Evolutionary conservation across 2,329 filamentous ascomycete genomes (phyloP), one percentile per base, ranked within the genome.

Genomic region (Pseudogymnoascus sp.): DNA sequence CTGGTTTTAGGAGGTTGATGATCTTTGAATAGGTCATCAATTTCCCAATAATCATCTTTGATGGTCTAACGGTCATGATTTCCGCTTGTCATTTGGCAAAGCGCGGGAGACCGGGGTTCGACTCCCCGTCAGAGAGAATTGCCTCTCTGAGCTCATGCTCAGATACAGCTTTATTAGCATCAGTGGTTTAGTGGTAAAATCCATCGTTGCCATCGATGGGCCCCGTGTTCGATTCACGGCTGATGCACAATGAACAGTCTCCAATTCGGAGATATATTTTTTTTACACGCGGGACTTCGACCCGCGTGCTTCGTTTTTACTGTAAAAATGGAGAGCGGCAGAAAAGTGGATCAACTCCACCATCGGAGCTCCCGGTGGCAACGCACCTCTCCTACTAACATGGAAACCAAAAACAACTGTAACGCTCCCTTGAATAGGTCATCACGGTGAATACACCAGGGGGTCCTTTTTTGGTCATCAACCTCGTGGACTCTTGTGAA

Each of bases 51-150:
- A 29, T 29, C 29, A 62, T 71, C 70, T 70, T 70, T 70, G 69
- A 73, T 73, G 71, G 71, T 74, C 72, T 73, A 74, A 73, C 70
- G 71, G 72, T 73, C 66, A 73, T 73, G 72, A 74, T 73, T 73
- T 74, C 72, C 72, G 72, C 72, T 74, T 74, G 72, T 74, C 72
- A 74, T 64, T 21, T 5, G 45, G 36, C 47, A 59, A 60, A 63
- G 63, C 63, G 63, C 63, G 63, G 63, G 63, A 64, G 63, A 64
- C 61, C 63, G 63, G 63, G 63, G 59, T 61, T 61, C 59, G 59
- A 61, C 59, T 61, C 59, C 59, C 59, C 59, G 59, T 61, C 59
- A 61, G 59, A 61, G 59, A 61, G 59, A 63, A 45, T 10, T 51
- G n/a, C 45, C 45, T 51, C 23, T 60, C 57, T 60, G 57, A 37